Evolutionary conservation across 2,329 filamentous ascomycete genomes (phyloP).

Genomic region (Camptophora hylomeconis): DNA sequence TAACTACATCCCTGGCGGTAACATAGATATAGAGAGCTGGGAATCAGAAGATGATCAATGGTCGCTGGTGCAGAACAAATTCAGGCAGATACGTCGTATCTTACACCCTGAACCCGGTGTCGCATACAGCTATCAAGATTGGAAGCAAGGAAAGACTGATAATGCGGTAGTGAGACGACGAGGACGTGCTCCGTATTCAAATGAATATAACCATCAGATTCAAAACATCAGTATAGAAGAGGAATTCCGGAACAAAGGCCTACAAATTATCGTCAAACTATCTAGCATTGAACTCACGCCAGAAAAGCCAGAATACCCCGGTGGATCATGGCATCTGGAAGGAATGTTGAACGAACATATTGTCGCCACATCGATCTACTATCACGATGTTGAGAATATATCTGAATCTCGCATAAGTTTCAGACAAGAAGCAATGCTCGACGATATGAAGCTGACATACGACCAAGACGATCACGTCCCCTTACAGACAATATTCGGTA

Average conservation of each 20-base stretch:
- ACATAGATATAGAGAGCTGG: too few species aligned
- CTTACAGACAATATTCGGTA: constrained; percentile 21
- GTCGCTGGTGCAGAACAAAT: too few species aligned
- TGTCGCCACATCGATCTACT: constrained; percentile 49
- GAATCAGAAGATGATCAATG: too few species aligned
- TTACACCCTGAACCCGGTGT: too few species aligned
- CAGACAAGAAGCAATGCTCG: constrained; percentile 28
- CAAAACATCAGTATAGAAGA: constrained; percentile 21
- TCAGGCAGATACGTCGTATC: too few species aligned
- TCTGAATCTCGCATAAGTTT: constrained; percentile 40
- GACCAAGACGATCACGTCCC: constrained; percentile 18
- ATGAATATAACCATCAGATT: too few species aligned
- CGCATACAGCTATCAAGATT: too few species aligned
- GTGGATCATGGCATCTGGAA: constrained; percentile 33
- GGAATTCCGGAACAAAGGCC: constrained; percentile 28
- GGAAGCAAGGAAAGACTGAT: too few species aligned
- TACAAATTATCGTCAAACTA: constrained; percentile 54
- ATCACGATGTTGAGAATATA: constrained; percentile 49
- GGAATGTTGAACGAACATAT: constrained; percentile 50
- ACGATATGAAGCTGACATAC: constrained; percentile 14
- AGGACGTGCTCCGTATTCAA: too few species aligned
- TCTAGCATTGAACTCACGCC: constrained; percentile 47
- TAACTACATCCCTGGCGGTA: too few species aligned
- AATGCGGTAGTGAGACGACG: too few species aligned
- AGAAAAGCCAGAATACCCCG: constrained; percentile 40